Evolutionary conservation across 1,284 basidiomycete species (phyloP).

Genomic region (Pseudozyma tsukubaensis): DNA sequence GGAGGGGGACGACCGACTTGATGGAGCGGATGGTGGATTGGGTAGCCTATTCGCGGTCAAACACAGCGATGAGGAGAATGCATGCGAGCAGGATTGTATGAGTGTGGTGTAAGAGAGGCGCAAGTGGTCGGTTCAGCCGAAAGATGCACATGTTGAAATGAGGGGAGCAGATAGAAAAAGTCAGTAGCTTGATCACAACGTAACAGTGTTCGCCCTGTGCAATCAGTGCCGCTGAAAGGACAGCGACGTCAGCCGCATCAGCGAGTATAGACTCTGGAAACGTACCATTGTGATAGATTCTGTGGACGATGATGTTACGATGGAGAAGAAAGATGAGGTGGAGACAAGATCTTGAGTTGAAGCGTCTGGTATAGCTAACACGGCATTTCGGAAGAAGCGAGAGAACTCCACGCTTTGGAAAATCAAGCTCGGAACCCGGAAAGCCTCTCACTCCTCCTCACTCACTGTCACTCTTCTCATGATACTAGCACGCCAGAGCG

Average conservation of each 20-base stretch:
- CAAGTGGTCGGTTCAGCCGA: not conserved
- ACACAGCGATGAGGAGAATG: not conserved
- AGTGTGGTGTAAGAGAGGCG: not conserved
- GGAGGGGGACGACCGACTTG: conserved; percentile 87
- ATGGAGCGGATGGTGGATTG: conserved; percentile 75
- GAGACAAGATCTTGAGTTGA: conserved; percentile 5
- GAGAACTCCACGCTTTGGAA: conserved; percentile 1
- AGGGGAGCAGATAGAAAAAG: not conserved
- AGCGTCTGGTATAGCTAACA: not conserved
- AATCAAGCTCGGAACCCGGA: conserved; percentile 38
- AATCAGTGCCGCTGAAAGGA: not conserved
- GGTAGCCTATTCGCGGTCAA: conserved; percentile 22
- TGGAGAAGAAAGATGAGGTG: not conserved
- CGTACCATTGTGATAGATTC: conserved; percentile 35
- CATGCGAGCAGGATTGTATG: not conserved
- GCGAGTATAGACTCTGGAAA: not conserved
- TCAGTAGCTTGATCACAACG: not conserved
- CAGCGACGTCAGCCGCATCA: not conserved
- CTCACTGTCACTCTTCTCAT: not conserved
- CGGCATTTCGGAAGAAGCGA: conserved; percentile 18
- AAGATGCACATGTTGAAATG: not conserved
- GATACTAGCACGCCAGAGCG: too few species aligned
- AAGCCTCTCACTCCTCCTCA: not conserved
- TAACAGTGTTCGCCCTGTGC: not conserved
- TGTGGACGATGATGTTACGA: conserved; percentile 1